Evolutionary conservation across 805 yeast genomes (phyloP).

Genomic region (Candida argentea): DNA sequence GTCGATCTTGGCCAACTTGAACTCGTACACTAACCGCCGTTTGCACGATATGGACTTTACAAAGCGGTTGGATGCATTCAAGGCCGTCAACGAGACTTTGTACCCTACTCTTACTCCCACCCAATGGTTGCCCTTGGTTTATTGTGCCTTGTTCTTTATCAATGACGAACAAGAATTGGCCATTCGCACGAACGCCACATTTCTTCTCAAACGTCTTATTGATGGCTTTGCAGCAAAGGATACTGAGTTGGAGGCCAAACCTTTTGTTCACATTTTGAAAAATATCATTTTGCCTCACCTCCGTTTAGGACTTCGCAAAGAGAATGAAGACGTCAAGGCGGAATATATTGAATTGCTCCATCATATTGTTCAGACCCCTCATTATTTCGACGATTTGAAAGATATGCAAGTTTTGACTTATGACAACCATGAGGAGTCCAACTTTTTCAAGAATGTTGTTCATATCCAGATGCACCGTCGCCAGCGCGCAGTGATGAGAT

Average conservation of each 20-base stretch:
- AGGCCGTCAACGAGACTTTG: conserved; percentile 46
- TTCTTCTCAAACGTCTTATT: conserved; percentile 50
- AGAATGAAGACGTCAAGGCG: conserved; percentile 50
- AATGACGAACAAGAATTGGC: conserved; percentile 74
- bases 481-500: conserved; percentile 66
- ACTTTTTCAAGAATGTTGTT: conserved; percentile 64
- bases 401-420: conserved; percentile 58
- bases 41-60: conserved; percentile 75
- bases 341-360: conserved; percentile 63
- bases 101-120: conserved; percentile 33
- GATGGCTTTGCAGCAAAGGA: conserved; percentile 37
- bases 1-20: conserved; percentile 49
- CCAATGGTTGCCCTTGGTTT: conserved; percentile 77
- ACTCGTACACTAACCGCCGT: conserved; percentile 53
- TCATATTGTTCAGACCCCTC: conserved; percentile 44
- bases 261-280: conserved; percentile 34
- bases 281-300: conserved; percentile 53
- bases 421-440: conserved; percentile 63
- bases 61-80: conserved; percentile 58
- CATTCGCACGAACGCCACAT: conserved; percentile 67
- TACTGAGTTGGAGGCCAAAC: conserved; percentile 13
- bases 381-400: conserved; percentile 38
- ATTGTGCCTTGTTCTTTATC: conserved; percentile 59
- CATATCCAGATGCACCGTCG: conserved; percentile 85
- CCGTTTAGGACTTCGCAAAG: conserved; percentile 53